phyloP scores from a whole-genome alignment of 164 flowering plant species.

The Aristolochia contorta region DNA sequence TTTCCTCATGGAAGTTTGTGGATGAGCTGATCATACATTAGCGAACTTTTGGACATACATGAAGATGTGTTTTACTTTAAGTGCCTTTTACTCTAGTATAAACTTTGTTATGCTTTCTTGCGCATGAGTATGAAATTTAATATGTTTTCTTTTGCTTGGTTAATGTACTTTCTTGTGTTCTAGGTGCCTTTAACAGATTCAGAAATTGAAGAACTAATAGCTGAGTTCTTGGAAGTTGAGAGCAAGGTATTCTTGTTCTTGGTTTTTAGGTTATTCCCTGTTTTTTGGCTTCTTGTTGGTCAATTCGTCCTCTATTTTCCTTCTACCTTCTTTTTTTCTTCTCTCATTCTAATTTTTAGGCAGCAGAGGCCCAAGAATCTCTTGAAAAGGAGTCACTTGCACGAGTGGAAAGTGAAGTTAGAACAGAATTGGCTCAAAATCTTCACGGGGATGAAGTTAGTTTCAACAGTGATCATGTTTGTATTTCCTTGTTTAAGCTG shows the following conservation, averaged over 20 bases:
- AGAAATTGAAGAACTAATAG: slow-evolving; percentile 76
- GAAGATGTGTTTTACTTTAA: too few species aligned
- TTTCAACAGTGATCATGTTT: background rate
- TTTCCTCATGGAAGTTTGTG: background rate
- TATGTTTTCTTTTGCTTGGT: background rate
- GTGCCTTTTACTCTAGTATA: background rate
- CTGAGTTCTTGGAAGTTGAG: slow-evolving; percentile 82
- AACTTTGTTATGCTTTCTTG: background rate
- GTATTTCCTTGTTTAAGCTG: background rate
- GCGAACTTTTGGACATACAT: background rate
- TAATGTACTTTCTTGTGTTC: slow-evolving; percentile 1
- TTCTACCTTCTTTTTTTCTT: slow-evolving; percentile 9
- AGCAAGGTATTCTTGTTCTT: slow-evolving; percentile 55
- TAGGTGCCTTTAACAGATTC: slow-evolving; percentile 75
- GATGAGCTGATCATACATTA: background rate
- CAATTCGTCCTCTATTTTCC: background rate
- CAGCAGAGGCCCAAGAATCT: slow-evolving; percentile 99
- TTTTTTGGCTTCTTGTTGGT: background rate
- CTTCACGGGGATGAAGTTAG: slow-evolving; percentile 68
- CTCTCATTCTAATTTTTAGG: slow-evolving; percentile 53
- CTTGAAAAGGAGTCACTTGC: slow-evolving; percentile 86
- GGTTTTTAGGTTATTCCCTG: background rate
- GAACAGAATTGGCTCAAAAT: slow-evolving; percentile 64
- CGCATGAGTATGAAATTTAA: background rate
- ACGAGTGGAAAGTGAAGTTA: slow-evolving; percentile 75